Conservation (phyloP, 1,284 basidiomycete genomes). For the Leccinum huronense region DNA sequence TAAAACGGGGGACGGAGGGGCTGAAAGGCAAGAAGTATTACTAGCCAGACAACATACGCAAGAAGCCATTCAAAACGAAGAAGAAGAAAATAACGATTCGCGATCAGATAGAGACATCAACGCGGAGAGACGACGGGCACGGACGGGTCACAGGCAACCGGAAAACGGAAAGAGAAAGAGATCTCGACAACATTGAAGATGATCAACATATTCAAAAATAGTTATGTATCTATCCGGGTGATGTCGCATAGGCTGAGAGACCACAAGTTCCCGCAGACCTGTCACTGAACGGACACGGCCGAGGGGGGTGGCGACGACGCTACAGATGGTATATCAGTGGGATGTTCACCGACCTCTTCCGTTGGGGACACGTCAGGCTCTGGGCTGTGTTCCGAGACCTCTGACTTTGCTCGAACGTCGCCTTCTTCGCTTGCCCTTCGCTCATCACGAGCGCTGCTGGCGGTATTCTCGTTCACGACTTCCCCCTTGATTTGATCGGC, state of each 20-base stretch:
- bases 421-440: conserved; percentile 13
- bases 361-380: conserved; percentile 24
- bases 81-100: background rate
- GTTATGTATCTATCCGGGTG: conserved; percentile 32
- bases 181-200: conserved; percentile 31
- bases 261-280: conserved; percentile 3
- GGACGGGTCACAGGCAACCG: conserved; percentile 20
- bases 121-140: conserved; percentile 9
- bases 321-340: conserved; percentile 28
- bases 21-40: conserved; percentile 3
- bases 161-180: conserved; percentile 2
- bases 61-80: conserved; percentile 21
- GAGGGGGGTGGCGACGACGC: conserved; percentile 35
- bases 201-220: conserved; percentile 38
- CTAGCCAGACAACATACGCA: conserved; percentile 24
- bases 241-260: conserved; percentile 12
- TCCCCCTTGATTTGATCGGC: conserved; percentile 27
- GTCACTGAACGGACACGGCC: conserved; percentile 32
- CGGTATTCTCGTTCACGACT: conserved; percentile 19
- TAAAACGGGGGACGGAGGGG: conserved; percentile 5
- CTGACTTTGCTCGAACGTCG: conserved; percentile 17
- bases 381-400: conserved; percentile 19
- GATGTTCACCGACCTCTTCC: conserved; percentile 26
- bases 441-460: conserved; percentile 14
- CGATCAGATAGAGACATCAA: conserved; percentile 13